Evolutionary conservation across 371 early-diverging fungal species (phyloP).

Genomic region (Mucor indicus): DNA sequence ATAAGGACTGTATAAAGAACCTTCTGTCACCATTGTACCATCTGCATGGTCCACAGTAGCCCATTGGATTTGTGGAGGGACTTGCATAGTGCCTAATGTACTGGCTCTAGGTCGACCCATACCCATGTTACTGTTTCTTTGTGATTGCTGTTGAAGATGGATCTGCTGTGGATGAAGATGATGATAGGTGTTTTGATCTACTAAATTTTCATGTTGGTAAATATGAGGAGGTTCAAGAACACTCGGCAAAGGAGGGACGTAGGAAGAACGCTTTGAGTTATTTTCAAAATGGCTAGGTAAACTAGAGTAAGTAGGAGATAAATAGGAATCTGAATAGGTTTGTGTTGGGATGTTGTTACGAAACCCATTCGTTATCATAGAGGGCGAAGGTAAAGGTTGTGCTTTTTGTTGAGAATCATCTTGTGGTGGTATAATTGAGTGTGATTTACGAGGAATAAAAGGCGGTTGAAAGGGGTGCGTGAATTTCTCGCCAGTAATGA

Average conservation of each 20-base stretch:
- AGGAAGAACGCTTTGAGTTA: conserved; percentile 14
- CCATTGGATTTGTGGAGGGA: conserved; percentile 35
- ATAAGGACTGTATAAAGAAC: conserved; percentile 15
- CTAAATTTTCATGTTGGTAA: not conserved
- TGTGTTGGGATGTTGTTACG: conserved; percentile 9
- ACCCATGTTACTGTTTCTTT: not conserved
- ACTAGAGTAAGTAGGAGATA: conserved; percentile 31
- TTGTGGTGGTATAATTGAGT: not conserved
- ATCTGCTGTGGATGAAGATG: not conserved
- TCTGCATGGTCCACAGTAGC: conserved; percentile 15
- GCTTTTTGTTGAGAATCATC: not conserved
- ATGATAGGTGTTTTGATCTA: not conserved
- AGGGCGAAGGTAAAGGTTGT: conserved; percentile 1
- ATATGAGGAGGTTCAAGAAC: conserved; percentile 32
- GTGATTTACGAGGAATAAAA: conserved; percentile 32
- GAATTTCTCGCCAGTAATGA: conserved; percentile 87
- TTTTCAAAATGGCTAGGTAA: conserved; percentile 28
- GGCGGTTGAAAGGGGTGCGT: conserved; percentile 42
- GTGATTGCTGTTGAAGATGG: not conserved
- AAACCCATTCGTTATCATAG: not conserved
- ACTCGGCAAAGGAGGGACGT: conserved; percentile 28
- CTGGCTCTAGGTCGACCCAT: conserved; percentile 38
- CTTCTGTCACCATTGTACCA: conserved; percentile 7
- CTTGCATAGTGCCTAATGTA: conserved; percentile 42
- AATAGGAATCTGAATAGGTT: conserved; percentile 11